Evolutionary conservation across 805 yeast genomes (phyloP), one percentile per base, ranked within the genome.

Genomic region (Metschnikowia borealis): DNA sequence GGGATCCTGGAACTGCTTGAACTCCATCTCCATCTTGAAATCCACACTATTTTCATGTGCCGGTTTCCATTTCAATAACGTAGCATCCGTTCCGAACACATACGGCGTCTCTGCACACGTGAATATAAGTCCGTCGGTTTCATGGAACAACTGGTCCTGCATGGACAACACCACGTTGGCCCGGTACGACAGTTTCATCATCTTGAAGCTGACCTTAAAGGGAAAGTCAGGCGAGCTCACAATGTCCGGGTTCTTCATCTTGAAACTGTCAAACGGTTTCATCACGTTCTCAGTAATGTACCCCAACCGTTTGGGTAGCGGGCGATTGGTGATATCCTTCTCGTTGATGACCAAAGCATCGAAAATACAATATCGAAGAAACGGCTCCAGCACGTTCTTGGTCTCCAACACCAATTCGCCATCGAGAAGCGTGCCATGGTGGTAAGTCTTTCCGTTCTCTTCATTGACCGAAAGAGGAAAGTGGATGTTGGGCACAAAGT

Each of bases 11-110:
- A 58, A 82, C 7, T 67, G 58, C 15, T 83, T 81, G 59, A 88
- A 87, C 34, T 77, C 77, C 51, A 89, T 66, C 33, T 76, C 75
- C 52, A 94, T 67, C 63, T 84, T 84, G 68, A 89, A 94, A 68
- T 94, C 99, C 40, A 95, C 81, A 0, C 97, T 86, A 60, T 94
- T 95, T 66, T 92, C 99, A 54, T 88, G 88, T 11, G 96, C 89
- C 2, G 99, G 98, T 63, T 94, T 94, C 99, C 99, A 94, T 68
- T 95, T 94, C 49, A 94, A 70, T 45, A 94, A 73, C 6, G 89
- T 81, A 0, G 82, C 78, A 66, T 94, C 98, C 1, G 98, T 92
- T 13, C 98, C 98, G 54, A 84, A 82, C 2, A 81, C 75, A 68
- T 94, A 94, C 0, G 96, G 95, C 1, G 92, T 81, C 47, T 83